A percentile compares a stretch with the other conserved stretches of the same genome.
phyloP scores from a whole-genome alignment of 768 basidiomycete genomes.

The Thelephora ganbajun region DNA sequence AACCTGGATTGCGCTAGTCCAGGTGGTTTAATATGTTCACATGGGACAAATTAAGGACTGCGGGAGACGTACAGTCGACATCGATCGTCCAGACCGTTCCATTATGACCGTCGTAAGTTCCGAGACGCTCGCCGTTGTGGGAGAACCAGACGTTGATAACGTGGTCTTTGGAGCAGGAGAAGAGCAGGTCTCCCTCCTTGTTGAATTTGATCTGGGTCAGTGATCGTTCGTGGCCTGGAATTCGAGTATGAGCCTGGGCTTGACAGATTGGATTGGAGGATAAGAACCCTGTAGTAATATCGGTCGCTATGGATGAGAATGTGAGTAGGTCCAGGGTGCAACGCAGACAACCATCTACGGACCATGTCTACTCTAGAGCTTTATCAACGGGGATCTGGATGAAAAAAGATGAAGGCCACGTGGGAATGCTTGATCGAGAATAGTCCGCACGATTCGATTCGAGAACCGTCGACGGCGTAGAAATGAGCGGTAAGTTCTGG shows the following conservation, averaged over 20 bases:
- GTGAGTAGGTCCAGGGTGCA: not conserved
- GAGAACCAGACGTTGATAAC: conserved; percentile 95
- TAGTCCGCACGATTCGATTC: too few relatives aligned
- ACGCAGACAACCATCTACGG: not conserved
- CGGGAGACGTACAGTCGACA: conserved; percentile 63
- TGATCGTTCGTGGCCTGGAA: conserved; percentile 86
- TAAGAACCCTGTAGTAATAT: conserved; percentile 21
- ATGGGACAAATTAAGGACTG: not conserved
- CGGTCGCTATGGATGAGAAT: conserved; percentile 13
- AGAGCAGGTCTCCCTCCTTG: conserved; percentile 87
- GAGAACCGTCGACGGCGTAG: too few relatives aligned
- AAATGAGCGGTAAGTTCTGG: too few relatives aligned
- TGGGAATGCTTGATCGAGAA: too few relatives aligned
- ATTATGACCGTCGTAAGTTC: conserved; percentile 94
- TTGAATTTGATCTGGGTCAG: conserved; percentile 98
- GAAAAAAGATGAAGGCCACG: too few relatives aligned
- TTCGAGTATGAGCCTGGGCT: not conserved
- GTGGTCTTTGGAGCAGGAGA: conserved; percentile 92
- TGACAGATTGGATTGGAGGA: not conserved
- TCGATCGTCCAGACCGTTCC: conserved; percentile 96
- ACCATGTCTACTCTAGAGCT: too few relatives aligned
- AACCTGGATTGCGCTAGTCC: conserved; percentile 64
- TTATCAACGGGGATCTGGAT: too few relatives aligned
- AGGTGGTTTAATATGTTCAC: not conserved
- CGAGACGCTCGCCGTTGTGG: conserved; percentile 93